Evolutionary conservation across 495 filamentous ascomycete genomes (phyloP), one percentile per base, ranked within the genome.

Genomic region (Aspergillus steynii): DNA sequence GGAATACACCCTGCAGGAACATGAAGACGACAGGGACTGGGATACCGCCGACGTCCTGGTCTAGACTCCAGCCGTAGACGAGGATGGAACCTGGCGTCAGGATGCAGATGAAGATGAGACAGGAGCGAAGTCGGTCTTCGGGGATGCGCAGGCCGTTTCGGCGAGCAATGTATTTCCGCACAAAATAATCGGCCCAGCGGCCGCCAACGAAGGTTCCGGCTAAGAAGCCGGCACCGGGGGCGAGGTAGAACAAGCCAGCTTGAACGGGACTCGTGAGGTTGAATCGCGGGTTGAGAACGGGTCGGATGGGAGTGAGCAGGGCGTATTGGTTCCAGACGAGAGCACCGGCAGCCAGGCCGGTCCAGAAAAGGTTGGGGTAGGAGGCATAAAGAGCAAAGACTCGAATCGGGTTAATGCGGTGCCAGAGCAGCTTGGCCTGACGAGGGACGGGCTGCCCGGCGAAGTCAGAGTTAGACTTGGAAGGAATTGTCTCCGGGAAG

Each of bases 271-370:
- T 79, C 25, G 81, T 83, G 9, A 93, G 81, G 63, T 86, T 65
- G 76, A 91, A 92, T 20, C 89, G 83, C 2, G 88, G 88, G 68
- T 91, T 90, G 47, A 93, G 77, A 26, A 91, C 84, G 64, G 88
- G 85, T 51, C 88, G 86, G 63, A 88, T 88, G 25, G 88, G 88
- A n/a, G 88, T 90, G 29, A 91, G 82, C 20, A 91, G 73, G 28
- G 77, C 80, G 67, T 91, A 92, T 83, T 88, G 86, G 65, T 88
- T 88, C 77, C 83, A 90, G 48, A 89, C 80, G 27, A 90, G 78
- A 45, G 84, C 76, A 47, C 83, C 81, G 53, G 83, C 87, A 1
- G 88, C 85, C 0, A 91, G 59, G 28, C 84, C 82, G 76, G 78
- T 26, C 52, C 48, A 26, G 51, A 53, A 42, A 15, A 31, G 15